Evolutionary conservation across 441 rosid species (phyloP).

Genomic region (Euphorbia celastroides): DNA sequence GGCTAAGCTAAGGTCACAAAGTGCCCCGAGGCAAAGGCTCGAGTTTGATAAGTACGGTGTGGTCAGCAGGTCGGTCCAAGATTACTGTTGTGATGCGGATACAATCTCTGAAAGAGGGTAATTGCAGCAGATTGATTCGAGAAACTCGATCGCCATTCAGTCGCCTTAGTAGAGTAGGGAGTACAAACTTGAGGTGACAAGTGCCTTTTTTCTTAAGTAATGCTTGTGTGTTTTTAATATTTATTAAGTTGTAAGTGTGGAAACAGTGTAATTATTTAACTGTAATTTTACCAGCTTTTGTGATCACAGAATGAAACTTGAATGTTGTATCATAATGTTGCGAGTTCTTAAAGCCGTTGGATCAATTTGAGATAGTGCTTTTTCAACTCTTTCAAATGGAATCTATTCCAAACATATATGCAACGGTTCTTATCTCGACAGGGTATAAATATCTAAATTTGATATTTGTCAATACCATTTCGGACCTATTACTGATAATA

Average conservation of each 20-base stretch:
- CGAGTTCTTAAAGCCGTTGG: background rate
- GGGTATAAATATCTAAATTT: too few species aligned
- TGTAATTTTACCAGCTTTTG: constrained; percentile 11
- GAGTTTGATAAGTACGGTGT: constrained; percentile 53
- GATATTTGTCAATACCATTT: too few species aligned
- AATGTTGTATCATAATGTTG: background rate
- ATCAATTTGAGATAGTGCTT: too few species aligned
- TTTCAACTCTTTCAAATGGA: too few species aligned
- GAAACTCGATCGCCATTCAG: constrained; percentile 68
- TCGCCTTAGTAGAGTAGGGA: constrained; percentile 58
- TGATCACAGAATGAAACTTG: constrained; percentile 5
- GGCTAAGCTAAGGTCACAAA: constrained; percentile 70
- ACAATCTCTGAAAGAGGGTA: constrained; percentile 34
- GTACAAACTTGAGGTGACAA: constrained; percentile 28
- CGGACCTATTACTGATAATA: too few species aligned
- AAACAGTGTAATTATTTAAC: constrained; percentile 32
- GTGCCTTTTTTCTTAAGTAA: background rate
- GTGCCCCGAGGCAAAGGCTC: constrained; percentile 81
- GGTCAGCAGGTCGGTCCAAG: constrained; percentile 44
- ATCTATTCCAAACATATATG: too few species aligned
- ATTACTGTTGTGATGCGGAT: constrained; percentile 35
- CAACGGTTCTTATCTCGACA: too few species aligned
- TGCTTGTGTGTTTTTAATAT: background rate
- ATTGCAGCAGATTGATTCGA: constrained; percentile 36
- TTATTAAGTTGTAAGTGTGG: constrained; percentile 4